These are phyloP conservation scores for Adenanthera pavonina DNA, from an alignment of 306 rosid genomes.

Conservation along the genomic window DNA sequence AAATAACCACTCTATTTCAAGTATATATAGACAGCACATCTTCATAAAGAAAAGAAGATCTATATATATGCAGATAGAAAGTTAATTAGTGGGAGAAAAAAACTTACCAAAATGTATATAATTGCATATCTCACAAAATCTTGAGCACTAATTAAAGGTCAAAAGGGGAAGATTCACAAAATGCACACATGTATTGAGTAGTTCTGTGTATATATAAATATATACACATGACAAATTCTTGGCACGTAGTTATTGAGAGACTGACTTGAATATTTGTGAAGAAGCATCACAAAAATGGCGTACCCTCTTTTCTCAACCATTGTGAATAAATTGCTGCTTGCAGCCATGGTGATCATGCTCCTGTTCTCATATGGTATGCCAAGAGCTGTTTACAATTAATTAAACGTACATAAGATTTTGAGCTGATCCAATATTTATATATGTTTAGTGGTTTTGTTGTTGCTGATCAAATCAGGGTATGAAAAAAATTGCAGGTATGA, in stretches of 20 bases:
- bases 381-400: no score
- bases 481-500: not conserved
- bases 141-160: no score
- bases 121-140: not conserved
- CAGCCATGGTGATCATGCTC: not conserved
- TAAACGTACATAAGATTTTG: no score
- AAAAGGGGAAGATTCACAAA: not conserved
- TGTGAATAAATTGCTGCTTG: not conserved
- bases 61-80: no score
- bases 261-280: not conserved
- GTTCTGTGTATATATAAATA: not conserved
- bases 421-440: not conserved
- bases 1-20: no score
- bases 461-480: not conserved
- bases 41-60: not conserved
- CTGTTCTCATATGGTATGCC: not conserved
- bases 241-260: no score
- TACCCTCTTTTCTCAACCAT: not conserved
- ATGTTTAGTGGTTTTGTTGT: not conserved
- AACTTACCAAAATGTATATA: not conserved
- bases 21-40: no score
- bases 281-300: not conserved
- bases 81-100: not conserved
- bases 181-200: not conserved
- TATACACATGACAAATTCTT: not conserved